Percentiles rank a stretch among this genome's conserved stretches.
Evolutionary conservation across 116 monocot species (phyloP).

Genomic region (Dioscorea cayenensis): DNA sequence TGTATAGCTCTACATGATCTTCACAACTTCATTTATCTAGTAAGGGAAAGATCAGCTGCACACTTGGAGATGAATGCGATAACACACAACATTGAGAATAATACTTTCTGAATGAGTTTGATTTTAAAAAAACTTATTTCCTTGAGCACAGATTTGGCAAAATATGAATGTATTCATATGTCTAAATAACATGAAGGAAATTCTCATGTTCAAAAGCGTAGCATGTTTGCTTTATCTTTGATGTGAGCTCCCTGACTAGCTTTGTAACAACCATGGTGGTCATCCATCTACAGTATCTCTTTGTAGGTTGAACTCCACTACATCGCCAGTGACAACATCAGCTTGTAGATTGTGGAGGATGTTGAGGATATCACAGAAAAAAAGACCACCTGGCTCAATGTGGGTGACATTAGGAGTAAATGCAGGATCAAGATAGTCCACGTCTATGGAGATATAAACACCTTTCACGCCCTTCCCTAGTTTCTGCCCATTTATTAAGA

Average conservation of each 20-base stretch:
- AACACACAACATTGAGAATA: no score
- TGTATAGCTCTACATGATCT: no score
- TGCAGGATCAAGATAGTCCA: constrained; percentile 95
- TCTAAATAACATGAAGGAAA: no score
- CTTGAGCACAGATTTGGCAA: no score
- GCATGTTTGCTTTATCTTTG: constrained; percentile 18
- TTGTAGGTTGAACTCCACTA: constrained; percentile 97
- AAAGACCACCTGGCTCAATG: constrained; percentile 94
- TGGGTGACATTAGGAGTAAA: constrained; percentile 97
- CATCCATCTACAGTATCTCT: constrained; percentile 78
- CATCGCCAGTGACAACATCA: constrained; percentile 85
- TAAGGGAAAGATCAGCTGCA: no score
- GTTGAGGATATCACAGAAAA: constrained; percentile 90
- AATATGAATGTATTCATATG: no score
- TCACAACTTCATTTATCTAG: no score
- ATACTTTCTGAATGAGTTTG: no score
- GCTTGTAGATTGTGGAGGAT: constrained; percentile 88
- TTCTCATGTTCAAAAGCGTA: no score
- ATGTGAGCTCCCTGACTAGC: constrained; percentile 62
- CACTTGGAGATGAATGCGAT: no score
- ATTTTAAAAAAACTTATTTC: no score
- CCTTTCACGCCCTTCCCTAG: constrained; percentile 86
- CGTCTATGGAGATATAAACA: constrained; percentile 81
- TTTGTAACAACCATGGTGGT: constrained; percentile 75
- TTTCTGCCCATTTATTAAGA: constrained; percentile 45